A percentile compares a stretch with the other conserved stretches of the same genome.
phyloP scores from a whole-genome alignment of 495 filamentous ascomycete species.

The Endocarpon pusillum region DNA sequence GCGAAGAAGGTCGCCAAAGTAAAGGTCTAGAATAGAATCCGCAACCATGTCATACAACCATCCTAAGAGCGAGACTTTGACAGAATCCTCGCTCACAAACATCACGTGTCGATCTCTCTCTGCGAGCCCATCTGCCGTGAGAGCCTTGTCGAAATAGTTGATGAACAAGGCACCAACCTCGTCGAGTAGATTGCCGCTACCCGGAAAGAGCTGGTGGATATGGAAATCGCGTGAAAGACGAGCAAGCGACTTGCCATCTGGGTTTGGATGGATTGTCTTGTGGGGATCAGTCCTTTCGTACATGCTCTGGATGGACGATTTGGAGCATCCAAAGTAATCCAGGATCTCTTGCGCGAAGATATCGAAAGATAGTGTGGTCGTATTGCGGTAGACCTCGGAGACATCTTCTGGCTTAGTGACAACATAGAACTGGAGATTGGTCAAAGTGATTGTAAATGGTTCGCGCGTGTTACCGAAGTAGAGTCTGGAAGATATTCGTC shows the following conservation, averaged over 20 bases:
- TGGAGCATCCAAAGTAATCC: constrained; percentile 2
- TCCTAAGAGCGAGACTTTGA: constrained; percentile 5
- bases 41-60: constrained; percentile 11
- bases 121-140: background rate
- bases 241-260: constrained; percentile 6
- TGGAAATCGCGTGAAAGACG: constrained; percentile 7
- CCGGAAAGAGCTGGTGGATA: constrained; percentile 10
- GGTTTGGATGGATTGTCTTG: constrained; percentile 11
- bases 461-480: constrained; percentile 6
- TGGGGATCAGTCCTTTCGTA: constrained; percentile 2
- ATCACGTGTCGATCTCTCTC: background rate
- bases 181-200: too few species aligned
- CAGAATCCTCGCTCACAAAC: background rate
- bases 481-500: constrained; percentile 2
- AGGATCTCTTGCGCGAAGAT: constrained; percentile 10
- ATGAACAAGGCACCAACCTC: constrained; percentile 2
- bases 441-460: constrained; percentile 10
- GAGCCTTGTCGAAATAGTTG: constrained; percentile 1
- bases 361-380: constrained; percentile 10
- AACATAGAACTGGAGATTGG: constrained; percentile 11
- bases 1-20: constrained; percentile 9
- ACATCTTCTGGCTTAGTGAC: constrained; percentile 10
- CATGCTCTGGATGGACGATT: constrained; percentile 5
- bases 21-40: constrained; percentile 8
- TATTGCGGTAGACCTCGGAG: constrained; percentile 11